Base-by-base conservation (phyloP, 176 grass and related monocot genomes). In the Oropetium thomaeum region DNA sequence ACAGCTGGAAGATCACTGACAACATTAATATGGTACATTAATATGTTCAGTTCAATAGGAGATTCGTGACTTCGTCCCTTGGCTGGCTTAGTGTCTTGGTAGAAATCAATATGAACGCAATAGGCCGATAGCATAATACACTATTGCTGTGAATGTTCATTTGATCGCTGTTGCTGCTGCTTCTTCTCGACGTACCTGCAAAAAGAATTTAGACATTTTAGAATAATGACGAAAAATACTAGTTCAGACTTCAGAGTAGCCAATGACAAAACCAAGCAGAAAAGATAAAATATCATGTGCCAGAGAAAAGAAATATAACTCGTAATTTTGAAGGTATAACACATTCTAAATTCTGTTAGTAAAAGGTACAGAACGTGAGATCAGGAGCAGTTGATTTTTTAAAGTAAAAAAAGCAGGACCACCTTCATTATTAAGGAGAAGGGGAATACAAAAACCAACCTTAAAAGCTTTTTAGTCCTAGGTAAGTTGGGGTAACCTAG, bases 121-220 rank as follows among this genome's bases (percentile, higher is more conserved):
- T 33, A 48, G 44, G 44, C 15, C 44, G 19, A 48, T 48, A 29
- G 16, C 5, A 55, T 51, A 27, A 1, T 65, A 28, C 15, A 54
- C 22, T 77, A 77, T 5, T 84, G 33, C 28, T 15, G 12, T 5
- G 84, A 54, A 39, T 79, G 62, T 77, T 80, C 87, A 33, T 41
- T 44, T 13, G 88, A 87, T 65, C 83, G 75, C 47, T 54, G 83
- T 60, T 26, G 52, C 51, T 58, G 84, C 42, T 52, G 48, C 48
- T 52, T 5, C 19, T 52, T 20, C 48, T 52, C 30, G 26, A 90
- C 28, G 70, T 87, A 87, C 88, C 88, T 90, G 81, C 23, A 67
- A 38, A 62, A 17, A 17, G 19, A 23, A 67, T 25, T n/a, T 5
- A 67, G 20, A 60, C 0, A 4, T 51, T 73, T 78, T 33, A 53